These are phyloP conservation scores for Suillus decipiens DNA, from an alignment of 768 basidiomycete genomes.

Conservation along the genomic window DNA sequence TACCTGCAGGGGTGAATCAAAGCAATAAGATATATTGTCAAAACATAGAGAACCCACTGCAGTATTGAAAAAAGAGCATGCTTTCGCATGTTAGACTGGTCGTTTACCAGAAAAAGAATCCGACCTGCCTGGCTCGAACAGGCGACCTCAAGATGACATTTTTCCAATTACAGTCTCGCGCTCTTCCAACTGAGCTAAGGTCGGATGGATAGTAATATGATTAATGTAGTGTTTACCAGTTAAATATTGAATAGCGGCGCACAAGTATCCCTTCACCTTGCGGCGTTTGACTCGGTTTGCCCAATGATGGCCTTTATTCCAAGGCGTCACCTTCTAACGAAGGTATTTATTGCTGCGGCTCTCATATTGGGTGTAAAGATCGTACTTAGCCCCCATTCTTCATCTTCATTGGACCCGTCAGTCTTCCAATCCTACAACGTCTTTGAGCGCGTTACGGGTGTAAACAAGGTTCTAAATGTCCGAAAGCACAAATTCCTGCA, in stretches of 20 bases:
- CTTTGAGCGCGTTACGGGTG: conserved; percentile 61
- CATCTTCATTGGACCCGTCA: conserved; percentile 19
- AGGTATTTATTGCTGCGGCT: conserved; percentile 17
- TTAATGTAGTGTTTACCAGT: neutral
- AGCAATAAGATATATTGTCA: neutral
- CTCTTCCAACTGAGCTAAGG: conserved; percentile 57
- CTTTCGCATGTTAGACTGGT: neutral
- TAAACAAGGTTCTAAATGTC: conserved; percentile 84
- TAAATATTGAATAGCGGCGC: neutral
- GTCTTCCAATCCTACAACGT: conserved; percentile 58
- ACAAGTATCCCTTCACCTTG: neutral
- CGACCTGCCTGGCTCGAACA: conserved; percentile 65
- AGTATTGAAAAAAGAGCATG: neutral
- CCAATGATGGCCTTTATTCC: conserved; percentile 30
- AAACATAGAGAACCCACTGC: neutral
- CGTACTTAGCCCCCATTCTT: conserved; percentile 18
- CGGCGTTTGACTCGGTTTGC: neutral
- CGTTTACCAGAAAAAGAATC: conserved; percentile 28
- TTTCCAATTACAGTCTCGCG: conserved; percentile 47
- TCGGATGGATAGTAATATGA: conserved; percentile 23
- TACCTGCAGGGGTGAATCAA: neutral
- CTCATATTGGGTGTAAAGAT: conserved; percentile 25
- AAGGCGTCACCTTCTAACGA: conserved; percentile 31
- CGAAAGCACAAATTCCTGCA: conserved; percentile 89
- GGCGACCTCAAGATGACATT: conserved; percentile 53